Evolutionary conservation across 1,284 basidiomycete genomes (phyloP), one percentile per base, ranked within the genome.

Genomic region (Microbotryum violaceum): DNA sequence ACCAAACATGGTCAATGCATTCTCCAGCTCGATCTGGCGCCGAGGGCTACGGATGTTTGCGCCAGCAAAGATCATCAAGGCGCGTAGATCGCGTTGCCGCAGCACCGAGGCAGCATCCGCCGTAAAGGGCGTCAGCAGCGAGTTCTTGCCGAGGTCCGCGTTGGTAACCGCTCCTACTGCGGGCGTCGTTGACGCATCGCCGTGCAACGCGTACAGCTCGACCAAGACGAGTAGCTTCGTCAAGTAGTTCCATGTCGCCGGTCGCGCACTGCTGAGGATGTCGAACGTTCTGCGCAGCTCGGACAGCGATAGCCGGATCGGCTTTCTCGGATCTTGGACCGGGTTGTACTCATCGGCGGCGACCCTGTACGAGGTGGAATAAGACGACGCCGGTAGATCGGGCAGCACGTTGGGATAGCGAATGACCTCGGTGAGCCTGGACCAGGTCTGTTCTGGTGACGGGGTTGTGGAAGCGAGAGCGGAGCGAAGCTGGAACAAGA

Each of bases 221-320:
- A 56, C 60, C 7, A 69, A 58, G 58, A 69, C 62, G 45, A 69
- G 60, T 7, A 69, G 46, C 6, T 65, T 25, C 42, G 58, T 44
- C 2, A 69, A 54, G 14, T 65, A 58, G 8, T 29, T 61, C 4
- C 59, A 49, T 4, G 67, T 64, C 5, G 62, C 49, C 1, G 67
- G 65, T 5, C 58, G 47, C 12, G 50, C 31, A 5, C 29, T 20
- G 7, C 62, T 57, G 27, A 69, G 54, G 48, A 67, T 18, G 31
- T 37, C 23, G 48, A 69, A 61, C 14, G 57, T 29, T 29, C 57
- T 44, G 1, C 44, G 44, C 25, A 69, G 54, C 33, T 69, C 65
- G 21, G 37, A 16, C 2, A 51, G n/a, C 16, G 62, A 60, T n/a
- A 69, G 54, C 8, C 44, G 16, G 54, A 68, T 56, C 52, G 50